These are phyloP conservation scores for Reutealis trisperma DNA, from an alignment of 345 rosid species.

Conservation along the genomic window DNA sequence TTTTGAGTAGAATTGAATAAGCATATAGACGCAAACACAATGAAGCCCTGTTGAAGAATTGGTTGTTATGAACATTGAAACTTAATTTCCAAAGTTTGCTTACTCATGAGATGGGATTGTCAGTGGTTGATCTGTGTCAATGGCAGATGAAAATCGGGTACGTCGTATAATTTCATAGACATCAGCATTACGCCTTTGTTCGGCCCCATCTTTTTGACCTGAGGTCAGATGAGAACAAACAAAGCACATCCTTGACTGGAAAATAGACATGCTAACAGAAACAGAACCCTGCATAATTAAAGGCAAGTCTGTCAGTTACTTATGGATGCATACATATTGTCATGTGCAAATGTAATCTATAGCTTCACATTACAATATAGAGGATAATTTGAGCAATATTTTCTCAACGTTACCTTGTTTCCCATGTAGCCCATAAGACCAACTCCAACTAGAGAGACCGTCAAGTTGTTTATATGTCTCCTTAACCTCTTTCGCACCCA, in stretches of 20 bases:
- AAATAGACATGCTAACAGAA: constrained; percentile 90
- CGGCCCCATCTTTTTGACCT: constrained; percentile 93
- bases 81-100: constrained; percentile 25
- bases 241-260: constrained; percentile 91
- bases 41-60: background rate
- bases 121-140: constrained; percentile 69
- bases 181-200: constrained; percentile 85
- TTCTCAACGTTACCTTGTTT: too few relatives aligned
- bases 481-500: constrained; percentile 90
- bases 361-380: constrained; percentile 9
- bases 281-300: constrained; percentile 81
- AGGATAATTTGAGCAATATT: too few relatives aligned
- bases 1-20: background rate
- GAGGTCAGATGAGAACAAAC: constrained; percentile 98
- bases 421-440: constrained; percentile 99
- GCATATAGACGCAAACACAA: background rate
- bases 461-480: constrained; percentile 82
- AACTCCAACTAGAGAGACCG: constrained; percentile 95
- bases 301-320: constrained; percentile 1
- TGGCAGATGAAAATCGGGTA: constrained; percentile 70
- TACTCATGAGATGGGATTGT: constrained; percentile 95
- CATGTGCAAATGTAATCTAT: too few relatives aligned
- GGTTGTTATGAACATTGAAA: constrained; percentile 1
- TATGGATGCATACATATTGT: background rate
- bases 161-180: constrained; percentile 80